These are phyloP conservation scores for Aspergillus panamensis DNA, from an alignment of 495 filamentous ascomycete genomes.

Conservation along the genomic window DNA sequence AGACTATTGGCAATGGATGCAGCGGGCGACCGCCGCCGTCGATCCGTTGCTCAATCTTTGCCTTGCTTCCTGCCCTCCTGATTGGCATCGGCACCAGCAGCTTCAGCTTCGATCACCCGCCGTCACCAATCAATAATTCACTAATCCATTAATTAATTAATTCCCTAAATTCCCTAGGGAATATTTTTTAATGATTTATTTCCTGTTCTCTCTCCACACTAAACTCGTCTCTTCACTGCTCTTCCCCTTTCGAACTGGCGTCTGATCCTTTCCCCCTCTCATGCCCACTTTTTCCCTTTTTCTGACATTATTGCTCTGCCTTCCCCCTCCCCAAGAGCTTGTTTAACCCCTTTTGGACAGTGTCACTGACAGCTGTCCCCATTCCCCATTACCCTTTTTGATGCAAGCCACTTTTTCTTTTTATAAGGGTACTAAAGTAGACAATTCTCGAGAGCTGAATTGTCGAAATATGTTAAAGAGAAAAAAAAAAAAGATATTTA, in stretches of 20 bases:
- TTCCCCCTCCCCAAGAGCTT: conserved; percentile 6
- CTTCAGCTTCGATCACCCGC: neutral
- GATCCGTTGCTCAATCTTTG: conserved; percentile 36
- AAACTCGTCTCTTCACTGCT: neutral
- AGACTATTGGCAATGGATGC: conserved; percentile 45
- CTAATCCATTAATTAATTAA: neutral
- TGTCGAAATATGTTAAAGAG: neutral
- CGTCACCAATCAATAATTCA: neutral
- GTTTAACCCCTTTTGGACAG: conserved; percentile 19
- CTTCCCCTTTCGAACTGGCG: neutral
- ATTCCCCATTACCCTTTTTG: conserved; percentile 27
- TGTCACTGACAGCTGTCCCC: conserved; percentile 32
- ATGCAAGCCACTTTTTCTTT: conserved; percentile 35
- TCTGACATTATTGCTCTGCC: neutral
- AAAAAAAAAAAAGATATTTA: neutral
- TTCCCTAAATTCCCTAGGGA: no score
- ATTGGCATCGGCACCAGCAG: conserved; percentile 27
- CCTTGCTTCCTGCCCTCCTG: conserved; percentile 32
- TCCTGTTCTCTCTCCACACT: neutral
- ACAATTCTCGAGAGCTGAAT: neutral
- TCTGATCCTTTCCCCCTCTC: neutral
- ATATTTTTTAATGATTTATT: no score
- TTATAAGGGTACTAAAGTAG: conserved; percentile 10
- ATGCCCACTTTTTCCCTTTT: conserved; percentile 15
- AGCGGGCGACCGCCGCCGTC: conserved; percentile 38